Evolutionary conservation across 1,139 yeast genomes (phyloP).

Genomic region (Protomyces inundatus): DNA sequence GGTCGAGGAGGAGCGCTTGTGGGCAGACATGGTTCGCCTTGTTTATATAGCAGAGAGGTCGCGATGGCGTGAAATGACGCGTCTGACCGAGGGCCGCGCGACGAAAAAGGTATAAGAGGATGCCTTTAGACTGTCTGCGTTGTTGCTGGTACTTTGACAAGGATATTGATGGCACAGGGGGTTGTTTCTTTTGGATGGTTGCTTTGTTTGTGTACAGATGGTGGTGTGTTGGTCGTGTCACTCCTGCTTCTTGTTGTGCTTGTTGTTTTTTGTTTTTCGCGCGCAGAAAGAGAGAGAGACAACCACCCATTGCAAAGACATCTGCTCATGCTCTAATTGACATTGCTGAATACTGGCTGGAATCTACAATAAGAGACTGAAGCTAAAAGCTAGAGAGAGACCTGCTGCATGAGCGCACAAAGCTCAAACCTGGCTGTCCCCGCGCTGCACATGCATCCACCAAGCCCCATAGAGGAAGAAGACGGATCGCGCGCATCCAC

Average conservation of each 20-base stretch:
- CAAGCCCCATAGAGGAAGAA: slow-evolving; percentile 7
- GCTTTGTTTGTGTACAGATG: not conserved
- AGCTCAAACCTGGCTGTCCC: slow-evolving; percentile 4
- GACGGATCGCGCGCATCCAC: not conserved
- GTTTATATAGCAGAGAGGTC: not conserved
- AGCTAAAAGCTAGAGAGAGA: too few species aligned
- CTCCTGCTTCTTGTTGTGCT: not conserved
- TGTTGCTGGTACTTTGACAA: not conserved
- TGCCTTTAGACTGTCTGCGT: too few species aligned
- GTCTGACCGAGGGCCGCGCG: not conserved
- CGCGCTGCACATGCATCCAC: slow-evolving; percentile 15
- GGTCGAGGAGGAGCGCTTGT: slow-evolving; percentile 6
- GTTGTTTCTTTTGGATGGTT: not conserved
- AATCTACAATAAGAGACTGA: too few species aligned
- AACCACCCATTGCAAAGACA: not conserved
- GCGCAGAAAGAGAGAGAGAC: not conserved
- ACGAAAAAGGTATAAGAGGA: not conserved
- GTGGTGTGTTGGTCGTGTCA: not conserved
- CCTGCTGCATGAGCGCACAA: not conserved
- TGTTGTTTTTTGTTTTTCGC: not conserved
- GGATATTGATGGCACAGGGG: not conserved
- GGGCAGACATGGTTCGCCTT: slow-evolving; percentile 6
- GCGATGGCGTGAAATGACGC: too few species aligned
- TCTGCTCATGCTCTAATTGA: not conserved
- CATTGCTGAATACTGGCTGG: not conserved